Conservation (phyloP, 2,329 filamentous ascomycete species). For the Trichophyton mentagrophytes region DNA sequence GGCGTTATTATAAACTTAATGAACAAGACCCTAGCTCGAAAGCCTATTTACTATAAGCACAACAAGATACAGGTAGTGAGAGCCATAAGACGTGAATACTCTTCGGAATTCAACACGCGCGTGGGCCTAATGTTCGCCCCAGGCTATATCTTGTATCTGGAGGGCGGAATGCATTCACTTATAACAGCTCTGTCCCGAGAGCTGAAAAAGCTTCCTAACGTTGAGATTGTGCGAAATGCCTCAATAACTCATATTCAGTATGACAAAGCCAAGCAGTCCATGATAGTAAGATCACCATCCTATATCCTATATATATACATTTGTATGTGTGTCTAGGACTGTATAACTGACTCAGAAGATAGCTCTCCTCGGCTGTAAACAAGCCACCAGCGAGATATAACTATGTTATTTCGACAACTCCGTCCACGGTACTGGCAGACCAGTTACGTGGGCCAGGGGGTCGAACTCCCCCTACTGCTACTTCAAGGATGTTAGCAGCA, state of each 20-base stretch:
- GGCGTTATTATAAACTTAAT: neutral
- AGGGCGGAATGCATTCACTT: neutral
- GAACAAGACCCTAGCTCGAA: neutral
- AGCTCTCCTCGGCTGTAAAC: neutral
- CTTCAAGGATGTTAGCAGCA: slow-evolving; percentile 15
- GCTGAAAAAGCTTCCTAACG: neutral
- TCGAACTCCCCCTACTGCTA: neutral
- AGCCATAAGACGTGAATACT: neutral
- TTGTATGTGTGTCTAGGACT: neutral
- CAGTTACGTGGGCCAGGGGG: slow-evolving; percentile 3
- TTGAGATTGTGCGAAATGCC: neutral
- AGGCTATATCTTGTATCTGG: neutral
- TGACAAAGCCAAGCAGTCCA: neutral
- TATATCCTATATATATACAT: neutral
- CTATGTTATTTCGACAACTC: slow-evolving; percentile 19
- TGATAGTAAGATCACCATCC: neutral
- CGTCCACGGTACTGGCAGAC: slow-evolving; percentile 12
- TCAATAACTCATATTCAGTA: neutral
- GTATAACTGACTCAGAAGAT: neutral
- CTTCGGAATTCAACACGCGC: neutral
- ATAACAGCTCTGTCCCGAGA: neutral
- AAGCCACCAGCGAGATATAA: slow-evolving; percentile 12
- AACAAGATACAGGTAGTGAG: neutral
- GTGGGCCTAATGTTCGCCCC: neutral
- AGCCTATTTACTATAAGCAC: neutral